These are phyloP conservation scores for Tetrahymena borealis DNA, from an alignment of 73 alveolate species.

Conservation along the genomic window DNA sequence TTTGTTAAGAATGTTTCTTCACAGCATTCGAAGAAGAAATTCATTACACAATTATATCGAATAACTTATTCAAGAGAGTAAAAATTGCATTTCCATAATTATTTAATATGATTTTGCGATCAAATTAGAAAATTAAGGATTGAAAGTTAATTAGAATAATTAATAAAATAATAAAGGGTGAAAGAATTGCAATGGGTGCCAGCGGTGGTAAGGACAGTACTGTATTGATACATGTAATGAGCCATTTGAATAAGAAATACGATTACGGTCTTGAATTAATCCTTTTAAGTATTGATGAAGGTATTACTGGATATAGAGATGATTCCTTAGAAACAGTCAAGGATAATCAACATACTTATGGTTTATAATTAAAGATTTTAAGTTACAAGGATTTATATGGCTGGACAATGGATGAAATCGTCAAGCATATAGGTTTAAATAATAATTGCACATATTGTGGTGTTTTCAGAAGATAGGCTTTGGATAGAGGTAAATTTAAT, in stretches of 20 bases:
- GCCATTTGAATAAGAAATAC: slow-evolving; percentile 79
- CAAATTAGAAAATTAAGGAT: too few species aligned
- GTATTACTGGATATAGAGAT: slow-evolving; percentile 97
- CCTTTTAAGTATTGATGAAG: slow-evolving; percentile 94
- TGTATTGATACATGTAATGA: slow-evolving; percentile 90
- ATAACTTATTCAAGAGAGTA: slow-evolving; percentile 59
- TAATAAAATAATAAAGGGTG: slow-evolving; percentile 60
- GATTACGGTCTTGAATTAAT: slow-evolving; percentile 86
- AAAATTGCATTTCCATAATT: too few species aligned
- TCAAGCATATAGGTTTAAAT: slow-evolving; percentile 73
- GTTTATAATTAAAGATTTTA: slow-evolving; percentile 75
- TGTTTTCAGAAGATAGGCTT: slow-evolving; percentile 96
- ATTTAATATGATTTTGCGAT: too few species aligned
- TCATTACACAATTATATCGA: slow-evolving; percentile 82
- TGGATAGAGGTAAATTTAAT: slow-evolving; percentile 66
- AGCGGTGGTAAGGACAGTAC: slow-evolving; percentile 97
- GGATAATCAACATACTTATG: slow-evolving; percentile 71
- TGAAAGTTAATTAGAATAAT: too few species aligned
- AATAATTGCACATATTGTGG: slow-evolving; percentile 97
- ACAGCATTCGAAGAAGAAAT: slow-evolving; percentile 91
- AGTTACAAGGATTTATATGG: slow-evolving; percentile 87
- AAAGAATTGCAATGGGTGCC: slow-evolving; percentile 84
- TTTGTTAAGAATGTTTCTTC: slow-evolving; percentile 90
- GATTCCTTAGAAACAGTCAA: slow-evolving; percentile 92
- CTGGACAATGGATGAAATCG: slow-evolving; percentile 98